Evolutionary conservation across 2,329 filamentous ascomycete genomes (phyloP), one percentile per base, ranked within the genome.

Genomic region (Penicillium griseofulvum): DNA sequence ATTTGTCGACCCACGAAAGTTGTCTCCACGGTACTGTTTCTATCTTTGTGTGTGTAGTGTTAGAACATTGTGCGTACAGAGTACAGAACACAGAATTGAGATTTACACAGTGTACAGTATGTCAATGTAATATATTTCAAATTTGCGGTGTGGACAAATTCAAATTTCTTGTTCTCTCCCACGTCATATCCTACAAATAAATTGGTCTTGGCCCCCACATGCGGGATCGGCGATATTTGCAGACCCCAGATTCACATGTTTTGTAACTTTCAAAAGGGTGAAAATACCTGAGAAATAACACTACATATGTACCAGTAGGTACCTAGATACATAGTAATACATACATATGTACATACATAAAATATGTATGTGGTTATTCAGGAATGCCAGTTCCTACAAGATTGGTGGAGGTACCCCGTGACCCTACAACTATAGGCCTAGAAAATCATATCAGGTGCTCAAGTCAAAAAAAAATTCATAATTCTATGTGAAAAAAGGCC

Each of bases 1-100:
- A 65, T 65, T 65, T 64, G 63, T 62, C 57, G 62, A 63, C 57
- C 60, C 62, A 51, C 39, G 54, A 50, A 43, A 43, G 11, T 1
- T 6, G 19, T 29, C 56, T 39, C 42, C 38, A 41, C 55, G 61
- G 55, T 22, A 22, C 22, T 22, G 22, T 22, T n/a, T n/a, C 22
- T 22, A 22, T 22, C 22, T 22, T 22, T 22, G 22, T 22, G 22
- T 22, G 22, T 22, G 26, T 28, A 28, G 26, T 28, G 26, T 28
- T 28, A 28, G 6, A n/a, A n/a, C n/a, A n/a, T n/a, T n/a, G n/a
- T n/a, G n/a, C n/a, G n/a, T n/a, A n/a, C n/a, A n/a, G n/a, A n/a
- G n/a, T n/a, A n/a, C n/a, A n/a, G n/a, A n/a, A n/a, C n/a, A 28
- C 9, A 28, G 26, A 7, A 28, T 9, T 28, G 9, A 8, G 9